Evolutionary conservation across 495 filamentous ascomycete genomes (phyloP).

Genomic region (Tuber magnatum): DNA sequence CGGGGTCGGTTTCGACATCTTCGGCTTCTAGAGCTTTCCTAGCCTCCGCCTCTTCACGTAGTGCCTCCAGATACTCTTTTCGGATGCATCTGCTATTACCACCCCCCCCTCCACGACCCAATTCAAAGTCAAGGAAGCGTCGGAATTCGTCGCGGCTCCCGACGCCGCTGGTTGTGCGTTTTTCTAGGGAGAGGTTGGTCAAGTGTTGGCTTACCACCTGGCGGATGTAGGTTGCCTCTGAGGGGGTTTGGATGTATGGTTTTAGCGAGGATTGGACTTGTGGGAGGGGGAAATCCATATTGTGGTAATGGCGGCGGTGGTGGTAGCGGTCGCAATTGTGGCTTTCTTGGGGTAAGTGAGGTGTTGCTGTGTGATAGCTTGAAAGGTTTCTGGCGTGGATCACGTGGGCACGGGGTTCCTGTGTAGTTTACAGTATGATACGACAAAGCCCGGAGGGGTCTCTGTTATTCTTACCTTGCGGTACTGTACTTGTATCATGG

Average conservation of each 20-base stretch:
- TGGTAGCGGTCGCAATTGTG: not conserved
- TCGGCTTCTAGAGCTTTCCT: slow-evolving; percentile 25
- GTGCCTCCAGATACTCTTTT: slow-evolving; percentile 32
- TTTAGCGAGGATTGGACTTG: slow-evolving; percentile 20
- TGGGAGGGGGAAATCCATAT: slow-evolving; percentile 31
- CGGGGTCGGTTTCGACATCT: slow-evolving; percentile 15
- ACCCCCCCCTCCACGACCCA: slow-evolving; percentile 17
- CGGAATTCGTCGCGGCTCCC: slow-evolving; percentile 34
- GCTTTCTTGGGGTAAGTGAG: not conserved
- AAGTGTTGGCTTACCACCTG: slow-evolving; percentile 32
- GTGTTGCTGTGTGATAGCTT: not conserved
- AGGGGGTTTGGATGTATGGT: slow-evolving; percentile 29
- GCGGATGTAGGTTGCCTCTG: slow-evolving; percentile 28
- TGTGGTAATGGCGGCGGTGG: slow-evolving; percentile 16
- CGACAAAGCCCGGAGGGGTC: not conserved
- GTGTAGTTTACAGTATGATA: no score
- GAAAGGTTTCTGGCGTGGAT: not conserved
- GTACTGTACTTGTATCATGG: not conserved
- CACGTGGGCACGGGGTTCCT: not conserved
- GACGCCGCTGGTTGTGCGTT: slow-evolving; percentile 34
- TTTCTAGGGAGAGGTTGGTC: slow-evolving; percentile 30
- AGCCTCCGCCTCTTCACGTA: slow-evolving; percentile 31
- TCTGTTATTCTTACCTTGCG: not conserved
- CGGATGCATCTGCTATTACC: slow-evolving; percentile 6
- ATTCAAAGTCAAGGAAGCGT: slow-evolving; percentile 38